Conservation (phyloP, 1,284 basidiomycete genomes). For the Ustilago curta region DNA sequence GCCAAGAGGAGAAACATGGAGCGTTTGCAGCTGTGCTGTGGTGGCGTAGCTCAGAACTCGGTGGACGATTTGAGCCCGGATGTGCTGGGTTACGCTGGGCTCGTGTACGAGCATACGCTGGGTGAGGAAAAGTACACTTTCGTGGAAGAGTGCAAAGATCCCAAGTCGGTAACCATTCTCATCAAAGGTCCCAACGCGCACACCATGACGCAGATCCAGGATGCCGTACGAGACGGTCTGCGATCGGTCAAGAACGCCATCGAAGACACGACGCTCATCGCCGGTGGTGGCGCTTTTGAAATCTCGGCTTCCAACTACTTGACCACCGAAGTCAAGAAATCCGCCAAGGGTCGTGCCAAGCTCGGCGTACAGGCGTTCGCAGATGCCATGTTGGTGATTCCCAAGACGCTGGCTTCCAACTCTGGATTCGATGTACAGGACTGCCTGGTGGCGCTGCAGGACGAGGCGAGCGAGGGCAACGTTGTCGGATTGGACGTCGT, state of each 20-base stretch:
- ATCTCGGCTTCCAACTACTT: slow-evolving; percentile 90
- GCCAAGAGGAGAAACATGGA: slow-evolving; percentile 84
- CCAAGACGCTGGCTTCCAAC: slow-evolving; percentile 95
- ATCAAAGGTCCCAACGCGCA: slow-evolving; percentile 90
- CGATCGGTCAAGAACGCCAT: slow-evolving; percentile 96
- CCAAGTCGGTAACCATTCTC: slow-evolving; percentile 95
- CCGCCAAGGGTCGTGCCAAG: slow-evolving; percentile 94
- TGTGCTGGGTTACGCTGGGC: slow-evolving; percentile 93
- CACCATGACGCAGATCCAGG: slow-evolving; percentile 95
- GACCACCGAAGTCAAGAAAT: slow-evolving; percentile 78
- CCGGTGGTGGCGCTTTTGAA: slow-evolving; percentile 97
- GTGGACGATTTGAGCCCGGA: slow-evolving; percentile 94
- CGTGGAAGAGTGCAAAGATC: slow-evolving; percentile 93
- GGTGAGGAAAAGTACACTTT: slow-evolving; percentile 99
- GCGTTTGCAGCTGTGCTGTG: slow-evolving; percentile 79
- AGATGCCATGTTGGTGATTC: slow-evolving; percentile 86
- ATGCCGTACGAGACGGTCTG: slow-evolving; percentile 94
- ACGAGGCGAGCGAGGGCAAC: slow-evolving; percentile 82
- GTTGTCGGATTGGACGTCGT: slow-evolving; percentile 90
- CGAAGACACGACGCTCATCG: slow-evolving; percentile 88
- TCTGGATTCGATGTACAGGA: slow-evolving; percentile 99
- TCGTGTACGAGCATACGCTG: slow-evolving; percentile 98
- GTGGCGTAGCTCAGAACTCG: slow-evolving; percentile 95
- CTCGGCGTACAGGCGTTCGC: slow-evolving; percentile 98
- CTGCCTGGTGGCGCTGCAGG: slow-evolving; percentile 88